Base-by-base conservation (phyloP, 2,329 filamentous ascomycete species). In the Thelonectria rubi region DNA sequence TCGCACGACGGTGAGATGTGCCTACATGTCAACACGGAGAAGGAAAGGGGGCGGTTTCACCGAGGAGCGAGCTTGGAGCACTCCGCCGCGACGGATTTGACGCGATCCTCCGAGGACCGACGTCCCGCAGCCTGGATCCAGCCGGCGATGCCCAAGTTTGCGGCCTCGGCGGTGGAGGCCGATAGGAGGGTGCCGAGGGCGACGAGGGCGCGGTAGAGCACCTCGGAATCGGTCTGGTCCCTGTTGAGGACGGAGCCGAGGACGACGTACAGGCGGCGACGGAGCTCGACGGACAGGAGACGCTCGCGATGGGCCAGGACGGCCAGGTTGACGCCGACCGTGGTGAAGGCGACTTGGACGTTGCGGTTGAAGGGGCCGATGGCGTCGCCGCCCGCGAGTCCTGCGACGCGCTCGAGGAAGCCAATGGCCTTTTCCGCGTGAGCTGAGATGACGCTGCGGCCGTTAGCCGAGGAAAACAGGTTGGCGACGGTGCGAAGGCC, bases 321-420 rank as follows among this genome's bases (percentile, higher is more conserved):
- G 0, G 93, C 84, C 65, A 91, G 91, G 77, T 99, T 98, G 74
- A 98, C 89, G 62, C 91, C 89, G 0, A 92, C 83, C 0, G 95
- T 97, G 1, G 92, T 88, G 17, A 92, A 81, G 0, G 95, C 94
- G 57, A 97, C 89, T 52, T 91, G 86, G 11, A 98, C 81, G 69
- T 97, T 97, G 54, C 91, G 88, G 74, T 96, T 95, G 53, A 76
- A 78, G 12, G 78, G 67, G 65, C 83, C 84, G n/a, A 86, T 79
- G 2, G 80, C 77, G 2, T 81, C 80, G 3, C 77, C 81, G 40
- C 78, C 80, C 1, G 76, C 74, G 39, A 83, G 78, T 5, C 84
- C 84, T 3, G 88, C 79, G 24, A 91, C 84, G 0, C 86, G 84
- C 53, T 89, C 84, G 9, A 96, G 79, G 26, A 90, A 84, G 2